Evolutionary conservation across 2,329 filamentous ascomycete species (phyloP), one percentile per base, ranked within the genome.

Genomic region (Fusarium devonianum): DNA sequence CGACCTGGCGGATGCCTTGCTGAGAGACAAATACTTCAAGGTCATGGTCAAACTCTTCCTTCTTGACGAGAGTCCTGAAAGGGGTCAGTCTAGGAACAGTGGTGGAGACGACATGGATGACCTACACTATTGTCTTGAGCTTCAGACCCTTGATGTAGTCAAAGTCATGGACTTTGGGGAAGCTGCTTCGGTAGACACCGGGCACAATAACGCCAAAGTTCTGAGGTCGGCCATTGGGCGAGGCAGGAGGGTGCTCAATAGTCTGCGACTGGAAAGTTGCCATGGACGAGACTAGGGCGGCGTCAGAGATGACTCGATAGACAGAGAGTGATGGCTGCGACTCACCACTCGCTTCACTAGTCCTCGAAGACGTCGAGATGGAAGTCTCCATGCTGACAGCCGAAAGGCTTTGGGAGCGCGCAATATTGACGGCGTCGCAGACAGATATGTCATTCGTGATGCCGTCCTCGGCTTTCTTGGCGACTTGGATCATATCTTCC

Each of bases 181-280:
- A 96, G 58, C 87, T 88, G 71, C 90, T 93, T 41, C 92, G 84
- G 69, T 90, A 96, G 19, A 97, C 78, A 7, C 87, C 86, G 6
- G 85, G 82, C 14, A 87, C 75, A 14, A 96, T 87, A 19, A 84
- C 74, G 13, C 88, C 90, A 71, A 93, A 96, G 67, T 96, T 96
- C 58, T 74, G 64, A 2, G 89, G 89, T 5, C 71, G 63, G 10
- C 70, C 69, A 26, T 63, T 58, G 12, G 61, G 34, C 7, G 66
- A 63, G 5, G 60, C 60, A n/a, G 29, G 16, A 5, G 63, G 54
- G 26, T 62, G 60, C 13, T 64, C 53, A 9, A 54, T 25, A 23
- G 52, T 14, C 11, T 45, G 54, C 11, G 48, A 36, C 10, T 52
- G 53, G n/a, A 50, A 43, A 26, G 45, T 49, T 13, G 57, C 49